phyloP scores from a whole-genome alignment of 2,329 filamentous ascomycete genomes.

The Pyrenophora seminiperda region DNA sequence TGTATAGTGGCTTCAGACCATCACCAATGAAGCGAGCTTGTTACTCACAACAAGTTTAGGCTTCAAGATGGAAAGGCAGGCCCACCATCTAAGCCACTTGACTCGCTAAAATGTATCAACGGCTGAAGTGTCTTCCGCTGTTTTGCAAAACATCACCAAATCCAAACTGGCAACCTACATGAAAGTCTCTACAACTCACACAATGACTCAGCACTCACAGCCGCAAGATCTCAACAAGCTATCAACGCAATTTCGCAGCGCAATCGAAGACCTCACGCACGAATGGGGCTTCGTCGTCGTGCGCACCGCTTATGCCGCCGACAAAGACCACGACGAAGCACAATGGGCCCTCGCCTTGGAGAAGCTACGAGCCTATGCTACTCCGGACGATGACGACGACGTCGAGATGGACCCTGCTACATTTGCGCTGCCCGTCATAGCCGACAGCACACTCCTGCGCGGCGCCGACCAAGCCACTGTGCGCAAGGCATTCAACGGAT shows the following conservation, averaged over 20 bases:
- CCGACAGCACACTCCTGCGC: background rate
- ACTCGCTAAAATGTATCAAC: too few species aligned
- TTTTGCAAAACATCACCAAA: too few species aligned
- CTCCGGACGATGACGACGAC: background rate
- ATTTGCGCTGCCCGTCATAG: background rate
- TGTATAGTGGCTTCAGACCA: too few species aligned
- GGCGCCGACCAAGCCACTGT: background rate
- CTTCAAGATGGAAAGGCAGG: too few species aligned
- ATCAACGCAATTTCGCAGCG: background rate
- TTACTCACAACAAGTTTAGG: too few species aligned
- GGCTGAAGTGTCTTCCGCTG: too few species aligned
- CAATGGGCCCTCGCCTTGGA: background rate
- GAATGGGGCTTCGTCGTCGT: background rate
- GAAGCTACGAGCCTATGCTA: constrained; percentile 1
- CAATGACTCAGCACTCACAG: too few species aligned
- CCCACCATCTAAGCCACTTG: too few species aligned
- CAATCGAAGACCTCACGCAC: background rate
- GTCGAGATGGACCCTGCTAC: background rate
- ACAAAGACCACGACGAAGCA: background rate
- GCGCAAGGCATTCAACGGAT: background rate
- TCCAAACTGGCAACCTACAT: too few species aligned
- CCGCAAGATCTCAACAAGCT: background rate
- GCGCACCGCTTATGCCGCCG: background rate
- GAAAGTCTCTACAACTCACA: too few species aligned
- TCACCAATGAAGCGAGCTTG: too few species aligned